Evolutionary conservation across 2,329 filamentous ascomycete genomes (phyloP).

Genomic region (Pseudocercospora pini-densiflorae): DNA sequence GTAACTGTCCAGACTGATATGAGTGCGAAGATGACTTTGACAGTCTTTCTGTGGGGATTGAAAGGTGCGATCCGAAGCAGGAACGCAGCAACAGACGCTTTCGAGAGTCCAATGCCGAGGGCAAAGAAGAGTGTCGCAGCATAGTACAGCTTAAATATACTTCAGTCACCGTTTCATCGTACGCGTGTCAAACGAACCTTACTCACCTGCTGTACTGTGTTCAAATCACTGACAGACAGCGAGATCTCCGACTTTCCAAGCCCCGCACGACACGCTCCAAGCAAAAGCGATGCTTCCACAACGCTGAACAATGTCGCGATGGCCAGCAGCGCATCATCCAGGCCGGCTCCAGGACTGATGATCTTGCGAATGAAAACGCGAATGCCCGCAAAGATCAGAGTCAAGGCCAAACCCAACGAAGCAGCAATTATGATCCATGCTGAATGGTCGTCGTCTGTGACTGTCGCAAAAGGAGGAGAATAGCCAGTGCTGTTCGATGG

Average conservation of each 20-base stretch:
- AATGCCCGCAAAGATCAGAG: conserved; percentile 14
- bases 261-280: conserved; percentile 16
- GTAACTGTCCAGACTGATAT: conserved; percentile 14
- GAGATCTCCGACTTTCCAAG: conserved; percentile 15
- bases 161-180: neutral
- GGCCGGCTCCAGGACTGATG: conserved; percentile 14
- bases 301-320: conserved; percentile 11
- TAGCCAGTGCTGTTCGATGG: conserved; percentile 6
- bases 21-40: conserved; percentile 4
- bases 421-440: conserved; percentile 27
- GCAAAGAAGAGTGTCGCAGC: conserved; percentile 21
- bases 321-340: conserved; percentile 19
- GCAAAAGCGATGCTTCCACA: conserved; percentile 13
- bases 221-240: neutral
- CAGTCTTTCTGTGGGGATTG: conserved; percentile 7
- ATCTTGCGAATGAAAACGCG: conserved; percentile 16
- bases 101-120: conserved; percentile 15
- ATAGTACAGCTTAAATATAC: conserved; percentile 18
- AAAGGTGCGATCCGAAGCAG: conserved; percentile 21
- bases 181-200: neutral
- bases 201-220: conserved; percentile 11
- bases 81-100: conserved; percentile 17
- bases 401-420: conserved; percentile 18
- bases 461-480: conserved; percentile 15
- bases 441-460: conserved; percentile 19